Conservation (phyloP, 768 basidiomycete genomes). For the Hygrocybe punicea region DNA sequence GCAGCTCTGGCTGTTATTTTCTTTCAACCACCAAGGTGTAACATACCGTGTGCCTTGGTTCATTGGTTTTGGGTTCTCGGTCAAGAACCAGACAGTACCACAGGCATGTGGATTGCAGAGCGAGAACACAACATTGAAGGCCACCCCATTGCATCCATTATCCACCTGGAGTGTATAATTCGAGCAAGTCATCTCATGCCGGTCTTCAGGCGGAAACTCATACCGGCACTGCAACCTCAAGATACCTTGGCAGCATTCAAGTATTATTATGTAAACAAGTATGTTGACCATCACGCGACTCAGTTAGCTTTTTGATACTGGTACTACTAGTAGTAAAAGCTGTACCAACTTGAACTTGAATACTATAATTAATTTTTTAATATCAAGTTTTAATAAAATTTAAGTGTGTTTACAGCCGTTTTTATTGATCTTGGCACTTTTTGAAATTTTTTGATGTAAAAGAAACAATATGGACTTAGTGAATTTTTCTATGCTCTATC, state of each 20-base stretch:
- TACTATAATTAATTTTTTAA: too few relatives aligned
- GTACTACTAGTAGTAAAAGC: too few relatives aligned
- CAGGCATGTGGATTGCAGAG: constrained; percentile 16
- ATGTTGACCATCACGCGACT: constrained; percentile 18
- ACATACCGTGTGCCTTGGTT: constrained; percentile 10
- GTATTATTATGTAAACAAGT: constrained; percentile 21
- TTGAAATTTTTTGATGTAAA: too few relatives aligned
- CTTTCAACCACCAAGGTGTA: not conserved
- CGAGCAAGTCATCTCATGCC: constrained; percentile 5
- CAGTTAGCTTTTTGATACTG: not conserved
- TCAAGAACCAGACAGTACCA: constrained; percentile 8
- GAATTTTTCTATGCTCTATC: too few relatives aligned
- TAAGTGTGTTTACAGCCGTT: too few relatives aligned
- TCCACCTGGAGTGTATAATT: constrained; percentile 28
- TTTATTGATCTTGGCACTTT: too few relatives aligned
- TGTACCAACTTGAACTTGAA: too few relatives aligned
- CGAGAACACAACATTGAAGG: constrained; percentile 10
- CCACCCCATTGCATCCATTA: not conserved
- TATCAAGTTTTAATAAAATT: too few relatives aligned
- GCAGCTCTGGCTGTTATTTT: constrained; percentile 28
- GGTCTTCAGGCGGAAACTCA: constrained; percentile 6
- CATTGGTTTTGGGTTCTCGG: constrained; percentile 6
- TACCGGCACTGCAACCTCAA: constrained; percentile 14
- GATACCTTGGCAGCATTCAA: too few relatives aligned
- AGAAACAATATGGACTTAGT: too few relatives aligned